These are phyloP conservation scores for Xylaria polymorpha DNA, from an alignment of 2,329 filamentous ascomycete species.

Conservation along the genomic window DNA sequence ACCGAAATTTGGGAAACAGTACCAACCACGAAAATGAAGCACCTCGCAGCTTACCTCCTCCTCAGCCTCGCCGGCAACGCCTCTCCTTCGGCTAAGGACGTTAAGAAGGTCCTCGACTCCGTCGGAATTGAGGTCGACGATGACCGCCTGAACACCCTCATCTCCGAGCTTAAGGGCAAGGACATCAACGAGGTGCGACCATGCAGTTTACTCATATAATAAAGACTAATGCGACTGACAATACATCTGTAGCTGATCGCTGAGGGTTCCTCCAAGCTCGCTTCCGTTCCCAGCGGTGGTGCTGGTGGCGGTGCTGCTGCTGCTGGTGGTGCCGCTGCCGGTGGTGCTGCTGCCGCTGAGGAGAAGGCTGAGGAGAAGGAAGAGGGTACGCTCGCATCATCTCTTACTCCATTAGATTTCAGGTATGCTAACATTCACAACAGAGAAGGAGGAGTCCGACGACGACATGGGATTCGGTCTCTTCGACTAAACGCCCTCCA, in stretches of 20 bases:
- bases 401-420: not conserved
- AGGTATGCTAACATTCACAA: conserved; percentile 30
- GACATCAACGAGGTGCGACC: conserved; percentile 86
- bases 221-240: conserved; percentile 38
- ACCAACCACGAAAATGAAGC: conserved; percentile 87
- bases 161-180: conserved; percentile 93
- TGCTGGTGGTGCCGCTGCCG: conserved; percentile 72
- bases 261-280: conserved; percentile 91
- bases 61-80: conserved; percentile 93
- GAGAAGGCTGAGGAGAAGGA: conserved; percentile 71
- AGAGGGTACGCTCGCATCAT: conserved; percentile 73
- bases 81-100: conserved; percentile 84
- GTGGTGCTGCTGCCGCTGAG: conserved; percentile 72
- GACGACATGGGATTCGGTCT: conserved; percentile 83
- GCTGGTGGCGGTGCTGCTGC: conserved; percentile 76
- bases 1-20: conserved; percentile 40
- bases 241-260: conserved; percentile 77
- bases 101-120: conserved; percentile 89
- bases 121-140: conserved; percentile 95
- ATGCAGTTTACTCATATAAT: not conserved
- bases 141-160: conserved; percentile 85
- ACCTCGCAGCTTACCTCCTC: conserved; percentile 99
- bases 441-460: conserved; percentile 76
- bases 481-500: conserved; percentile 71
- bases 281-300: conserved; percentile 95